Conservation (phyloP, 257 asterid species). For the Prunella vulgaris region DNA sequence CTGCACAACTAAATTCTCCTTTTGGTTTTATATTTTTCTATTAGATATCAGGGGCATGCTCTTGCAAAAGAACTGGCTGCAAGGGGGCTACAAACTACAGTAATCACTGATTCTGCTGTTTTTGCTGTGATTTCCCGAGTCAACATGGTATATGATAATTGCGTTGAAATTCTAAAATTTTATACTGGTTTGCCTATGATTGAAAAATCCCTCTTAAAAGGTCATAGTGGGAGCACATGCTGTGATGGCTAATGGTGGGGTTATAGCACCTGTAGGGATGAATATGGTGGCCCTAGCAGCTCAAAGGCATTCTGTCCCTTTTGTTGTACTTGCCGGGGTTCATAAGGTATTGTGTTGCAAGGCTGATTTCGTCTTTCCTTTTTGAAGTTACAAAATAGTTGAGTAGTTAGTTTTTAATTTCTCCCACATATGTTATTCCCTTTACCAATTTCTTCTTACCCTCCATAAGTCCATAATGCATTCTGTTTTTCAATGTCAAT, state of each 20-base stretch:
- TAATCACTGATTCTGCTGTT: constrained; percentile 95
- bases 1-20: constrained; percentile 7
- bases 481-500: neutral
- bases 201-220: constrained; percentile 37
- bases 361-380: constrained; percentile 12
- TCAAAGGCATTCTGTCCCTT: constrained; percentile 94
- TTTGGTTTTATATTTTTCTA: constrained; percentile 17
- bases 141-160: constrained; percentile 64
- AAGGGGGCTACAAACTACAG: constrained; percentile 87
- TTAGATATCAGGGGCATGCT: constrained; percentile 94
- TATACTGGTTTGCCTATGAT: constrained; percentile 18
- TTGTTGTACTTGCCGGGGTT: constrained; percentile 95
- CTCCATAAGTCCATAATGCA: neutral
- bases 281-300: constrained; percentile 98
- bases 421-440: neutral
- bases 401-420: neutral
- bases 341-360: constrained; percentile 63
- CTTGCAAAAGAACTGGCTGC: constrained; percentile 88
- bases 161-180: neutral
- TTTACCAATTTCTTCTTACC: neutral
- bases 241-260: constrained; percentile 98
- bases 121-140: constrained; percentile 99
- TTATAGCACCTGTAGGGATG: constrained; percentile 95
- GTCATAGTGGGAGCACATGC: constrained; percentile 99
- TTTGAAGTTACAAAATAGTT: neutral